phyloP scores from a whole-genome alignment of 2,329 filamentous ascomycete genomes.

The Harringtonia aguacate region DNA sequence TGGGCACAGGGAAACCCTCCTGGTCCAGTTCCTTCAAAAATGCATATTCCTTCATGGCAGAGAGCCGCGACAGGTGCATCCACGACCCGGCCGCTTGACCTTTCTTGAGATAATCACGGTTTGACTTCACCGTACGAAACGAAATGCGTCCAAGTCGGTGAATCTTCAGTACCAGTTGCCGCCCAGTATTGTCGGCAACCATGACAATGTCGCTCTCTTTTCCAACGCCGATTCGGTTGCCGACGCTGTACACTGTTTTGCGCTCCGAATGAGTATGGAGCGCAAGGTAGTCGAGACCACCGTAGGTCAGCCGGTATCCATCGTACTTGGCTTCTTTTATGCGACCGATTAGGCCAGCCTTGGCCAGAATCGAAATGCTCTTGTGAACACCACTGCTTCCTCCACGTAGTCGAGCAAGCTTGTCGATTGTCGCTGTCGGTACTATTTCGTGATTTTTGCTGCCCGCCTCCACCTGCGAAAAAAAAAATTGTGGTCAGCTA shows the following conservation, averaged over 20 bases:
- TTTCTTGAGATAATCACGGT: conserved; percentile 86
- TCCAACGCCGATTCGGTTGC: conserved; percentile 87
- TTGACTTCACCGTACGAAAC: conserved; percentile 91
- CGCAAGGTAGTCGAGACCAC: conserved; percentile 94
- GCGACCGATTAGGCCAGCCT: conserved; percentile 80
- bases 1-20: conserved; percentile 82
- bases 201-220: conserved; percentile 98
- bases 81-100: conserved; percentile 60
- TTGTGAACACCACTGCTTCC: conserved; percentile 70
- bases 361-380: conserved; percentile 83
- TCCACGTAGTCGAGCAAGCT: conserved; percentile 70
- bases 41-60: conserved; percentile 86
- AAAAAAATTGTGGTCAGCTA: neutral
- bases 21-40: conserved; percentile 83
- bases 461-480: conserved; percentile 70
- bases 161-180: conserved; percentile 83
- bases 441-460: conserved; percentile 97
- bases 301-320: conserved; percentile 92
- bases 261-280: conserved; percentile 78
- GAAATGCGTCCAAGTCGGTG: conserved; percentile 92
- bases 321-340: conserved; percentile 97
- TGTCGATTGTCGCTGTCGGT: conserved; percentile 78
- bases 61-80: conserved; percentile 95
- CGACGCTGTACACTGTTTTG: conserved; percentile 79
- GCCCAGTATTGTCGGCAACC: conserved; percentile 68